Evolutionary conservation across 129 eudicot genomes (phyloP), one percentile per base, ranked within the genome.

Genomic region (Flaveria linearis): DNA sequence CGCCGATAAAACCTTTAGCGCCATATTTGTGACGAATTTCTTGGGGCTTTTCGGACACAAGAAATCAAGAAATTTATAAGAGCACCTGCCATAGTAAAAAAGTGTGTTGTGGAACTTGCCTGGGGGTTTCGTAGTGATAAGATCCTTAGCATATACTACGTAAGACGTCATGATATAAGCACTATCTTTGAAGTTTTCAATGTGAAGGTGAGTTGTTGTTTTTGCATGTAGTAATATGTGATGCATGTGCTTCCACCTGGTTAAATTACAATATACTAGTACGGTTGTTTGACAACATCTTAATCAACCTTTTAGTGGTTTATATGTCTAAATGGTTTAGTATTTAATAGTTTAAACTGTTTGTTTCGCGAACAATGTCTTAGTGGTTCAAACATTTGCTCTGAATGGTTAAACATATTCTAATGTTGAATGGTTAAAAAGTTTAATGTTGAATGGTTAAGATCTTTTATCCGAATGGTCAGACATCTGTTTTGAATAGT

Each of bases 1-100:
- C 3, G 88, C 91, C 6, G 87, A 79, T 79, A 79, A 72, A 56
- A 79, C 83, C 42, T 79, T 79, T 14, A 79, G 55, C 1, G 83
- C 83, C 83, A 80, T 80, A 4, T 26, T 39, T 33, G 58, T 11
- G 18, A 7, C 36, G 42, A 10, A 61, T 17, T 26, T 15, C 15
- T 72, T 63, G 46, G 15, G 30, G 53, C 20, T 36, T 71, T 36
- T 71, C 7, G 56, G 66, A 52, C 68, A 42, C 61, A 12, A 52
- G 79, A 25, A 3, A 16, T 3, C n/a, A 4, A 16, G 4, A 16
- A 15, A 52, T 53, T 52, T 73, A 73, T 66, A 80, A 65, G 30
- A 14, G 33, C 2, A 43, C 2, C 0, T 43, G 22, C 23, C 23
- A 57, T 20, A 57, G 6, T 13, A 64, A 26, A 60, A 13, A 28